Evolutionary conservation across 169 alveolate species (phyloP), one percentile per base, ranked within the genome.

Genomic region (Besnoitia besnoiti): DNA sequence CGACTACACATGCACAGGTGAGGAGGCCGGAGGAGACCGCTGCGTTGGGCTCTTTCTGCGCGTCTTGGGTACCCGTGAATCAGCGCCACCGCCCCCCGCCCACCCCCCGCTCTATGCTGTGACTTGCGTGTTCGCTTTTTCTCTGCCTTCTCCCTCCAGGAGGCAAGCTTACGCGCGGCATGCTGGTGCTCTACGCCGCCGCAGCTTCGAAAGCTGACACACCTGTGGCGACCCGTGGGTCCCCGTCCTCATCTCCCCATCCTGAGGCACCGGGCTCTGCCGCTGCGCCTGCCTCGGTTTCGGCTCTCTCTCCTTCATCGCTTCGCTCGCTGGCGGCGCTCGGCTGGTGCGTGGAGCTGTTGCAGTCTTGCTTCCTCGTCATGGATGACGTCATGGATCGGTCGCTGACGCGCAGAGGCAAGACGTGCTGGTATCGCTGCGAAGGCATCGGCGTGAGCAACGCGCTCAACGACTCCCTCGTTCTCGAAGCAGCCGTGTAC

Each of bases 371-470:
- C 39, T 94, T 94, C 59, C 90, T 94, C 47, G 93, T 91, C 73
- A 79, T 85, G n/a, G 96, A 94, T 50, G 96, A 94, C 35, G 94
- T 91, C 73, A 94, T 94, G 96, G 96, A 94, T n/a, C 82, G 79
- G 21, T 85, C 94, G 0, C 24, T 42, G 73, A 94, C 96, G 30
- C 75, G 96, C 37, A 50, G 96, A 35, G 96, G 96, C 40, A 62
- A 80, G 30, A 80, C 79, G 0, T 93, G 95, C 80, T 93, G 95
- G 95, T 93, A 46, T 51, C 84, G 90, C 21, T 44, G 90, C 40
- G 91, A 88, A 7, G 93, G 51, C 12, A 90, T 93, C 33, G 89
- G 93, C 79, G 75, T 75, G 47, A 88, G 94, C 49, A 93, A 93
- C 82, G 93, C 95, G 7, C 67, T 93, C 42, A 93, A 93, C 75